A percentile compares a stretch with the other conserved stretches of the same genome.
These are phyloP conservation scores for Saccharomycopsis vini DNA, from an alignment of 805 yeast species.

Conservation along the genomic window DNA sequence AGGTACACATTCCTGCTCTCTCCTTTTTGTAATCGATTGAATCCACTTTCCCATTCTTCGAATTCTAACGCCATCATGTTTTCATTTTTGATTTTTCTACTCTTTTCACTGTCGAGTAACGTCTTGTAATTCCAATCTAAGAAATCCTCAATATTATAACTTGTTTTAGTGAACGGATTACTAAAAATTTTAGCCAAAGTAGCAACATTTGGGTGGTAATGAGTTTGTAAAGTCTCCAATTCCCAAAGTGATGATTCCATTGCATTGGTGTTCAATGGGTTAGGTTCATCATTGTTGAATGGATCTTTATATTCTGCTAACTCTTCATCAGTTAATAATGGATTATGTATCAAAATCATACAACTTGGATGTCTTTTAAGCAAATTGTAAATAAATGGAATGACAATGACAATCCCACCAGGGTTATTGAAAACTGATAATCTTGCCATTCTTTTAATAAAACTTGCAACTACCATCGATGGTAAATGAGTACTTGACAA, in stretches of 20 bases:
- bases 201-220: constrained; percentile 93
- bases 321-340: constrained; percentile 25
- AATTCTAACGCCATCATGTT: constrained; percentile 18
- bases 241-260: constrained; percentile 90
- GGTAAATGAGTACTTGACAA: constrained; percentile 83
- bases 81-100: constrained; percentile 56
- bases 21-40: too few species aligned
- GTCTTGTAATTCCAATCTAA: constrained; percentile 80
- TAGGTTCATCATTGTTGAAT: constrained; percentile 49
- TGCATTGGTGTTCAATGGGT: constrained; percentile 76
- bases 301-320: constrained; percentile 44
- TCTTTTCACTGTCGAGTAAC: constrained; percentile 52
- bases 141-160: constrained; percentile 89
- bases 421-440: constrained; percentile 74
- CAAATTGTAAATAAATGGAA: constrained; percentile 88
- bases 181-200: constrained; percentile 80
- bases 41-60: constrained; percentile 11
- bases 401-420: constrained; percentile 73
- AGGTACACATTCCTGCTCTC: too few species aligned
- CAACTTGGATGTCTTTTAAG: constrained; percentile 89
- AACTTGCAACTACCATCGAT: constrained; percentile 75
- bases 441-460: constrained; percentile 74
- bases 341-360: constrained; percentile 72
- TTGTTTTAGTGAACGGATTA: constrained; percentile 83
- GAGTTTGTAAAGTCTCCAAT: constrained; percentile 64